Percentiles rank a stretch among this genome's conserved stretches.
phyloP scores from a whole-genome alignment of 2,329 filamentous ascomycete genomes.

The Paecilomyces dactylethromorphus region DNA sequence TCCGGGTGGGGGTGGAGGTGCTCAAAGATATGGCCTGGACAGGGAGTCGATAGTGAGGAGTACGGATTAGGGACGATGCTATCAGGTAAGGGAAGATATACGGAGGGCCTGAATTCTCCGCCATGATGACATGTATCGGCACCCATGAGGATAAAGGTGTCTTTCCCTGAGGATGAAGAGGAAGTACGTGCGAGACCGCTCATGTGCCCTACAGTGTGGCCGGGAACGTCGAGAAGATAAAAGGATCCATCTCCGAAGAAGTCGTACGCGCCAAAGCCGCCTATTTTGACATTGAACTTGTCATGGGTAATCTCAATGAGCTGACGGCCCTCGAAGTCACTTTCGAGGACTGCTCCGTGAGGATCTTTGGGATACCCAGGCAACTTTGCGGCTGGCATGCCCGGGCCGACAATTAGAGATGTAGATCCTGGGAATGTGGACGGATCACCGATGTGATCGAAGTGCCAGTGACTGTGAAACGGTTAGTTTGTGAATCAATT shows the following conservation, averaged over 20 bases:
- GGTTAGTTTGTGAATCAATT: neutral
- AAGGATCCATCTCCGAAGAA: constrained; percentile 51
- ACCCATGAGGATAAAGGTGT: constrained; percentile 9
- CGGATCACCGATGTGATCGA: constrained; percentile 11
- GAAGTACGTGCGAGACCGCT: constrained; percentile 7
- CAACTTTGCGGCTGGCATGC: constrained; percentile 1
- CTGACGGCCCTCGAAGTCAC: constrained; percentile 1
- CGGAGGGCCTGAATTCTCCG: constrained; percentile 31
- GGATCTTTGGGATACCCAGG: constrained; percentile 3
- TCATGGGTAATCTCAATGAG: neutral
- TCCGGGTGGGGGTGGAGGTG: neutral
- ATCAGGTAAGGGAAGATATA: constrained; percentile 26
- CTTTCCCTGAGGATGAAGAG: neutral
- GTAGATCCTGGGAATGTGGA: constrained; percentile 8
- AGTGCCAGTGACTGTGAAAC: constrained; percentile 11
- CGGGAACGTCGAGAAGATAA: constrained; percentile 41
- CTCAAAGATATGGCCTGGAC: neutral
- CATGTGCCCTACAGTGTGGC: constrained; percentile 7
- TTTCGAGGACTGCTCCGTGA: neutral
- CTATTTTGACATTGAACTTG: constrained; percentile 5
- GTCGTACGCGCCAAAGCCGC: constrained; percentile 22
- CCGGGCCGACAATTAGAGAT: constrained; percentile 6
- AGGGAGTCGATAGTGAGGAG: neutral
- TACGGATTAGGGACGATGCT: constrained; percentile 4
- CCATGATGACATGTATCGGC: constrained; percentile 30